A percentile compares a stretch with the other conserved stretches of the same genome.
These are phyloP conservation scores for Nicotiana otophora DNA, from an alignment of 257 asterid species.

Conservation along the genomic window DNA sequence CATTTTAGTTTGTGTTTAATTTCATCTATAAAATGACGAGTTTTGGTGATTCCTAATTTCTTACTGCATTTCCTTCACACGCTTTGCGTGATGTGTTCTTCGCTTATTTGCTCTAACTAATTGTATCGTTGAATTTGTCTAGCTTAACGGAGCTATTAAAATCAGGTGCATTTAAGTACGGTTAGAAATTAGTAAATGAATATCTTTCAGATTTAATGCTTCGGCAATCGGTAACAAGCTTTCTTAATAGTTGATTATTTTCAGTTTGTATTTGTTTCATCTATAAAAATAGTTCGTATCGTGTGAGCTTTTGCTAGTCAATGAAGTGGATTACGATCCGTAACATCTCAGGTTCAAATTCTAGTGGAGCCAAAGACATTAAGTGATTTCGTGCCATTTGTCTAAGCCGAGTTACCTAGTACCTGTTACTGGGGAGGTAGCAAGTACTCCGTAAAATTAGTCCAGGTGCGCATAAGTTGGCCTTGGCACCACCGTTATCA, in stretches of 20 bases:
- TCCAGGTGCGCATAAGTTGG: too few species aligned
- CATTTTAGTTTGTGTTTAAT: background rate
- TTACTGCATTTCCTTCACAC: background rate
- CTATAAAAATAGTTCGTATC: too few species aligned
- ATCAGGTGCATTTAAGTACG: background rate
- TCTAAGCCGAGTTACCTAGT: too few species aligned
- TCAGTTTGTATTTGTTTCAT: too few species aligned
- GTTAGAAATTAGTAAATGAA: background rate
- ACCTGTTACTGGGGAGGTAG: too few species aligned
- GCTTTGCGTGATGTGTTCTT: background rate
- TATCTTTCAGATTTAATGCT: background rate
- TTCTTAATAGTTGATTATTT: background rate
- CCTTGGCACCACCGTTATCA: too few species aligned
- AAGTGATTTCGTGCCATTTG: too few species aligned
- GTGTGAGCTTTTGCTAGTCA: too few species aligned
- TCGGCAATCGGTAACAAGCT: background rate
- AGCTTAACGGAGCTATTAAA: background rate
- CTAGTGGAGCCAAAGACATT: too few species aligned
- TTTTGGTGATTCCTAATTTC: background rate
- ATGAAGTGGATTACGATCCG: too few species aligned
- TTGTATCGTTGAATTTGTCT: background rate
- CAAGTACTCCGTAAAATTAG: too few species aligned
- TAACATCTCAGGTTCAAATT: too few species aligned
- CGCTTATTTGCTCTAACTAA: background rate
- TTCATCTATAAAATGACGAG: background rate